Evolutionary conservation across 2,329 filamentous ascomycete genomes (phyloP), one percentile per base, ranked within the genome.

Genomic region (Endocalyx cinctus): DNA sequence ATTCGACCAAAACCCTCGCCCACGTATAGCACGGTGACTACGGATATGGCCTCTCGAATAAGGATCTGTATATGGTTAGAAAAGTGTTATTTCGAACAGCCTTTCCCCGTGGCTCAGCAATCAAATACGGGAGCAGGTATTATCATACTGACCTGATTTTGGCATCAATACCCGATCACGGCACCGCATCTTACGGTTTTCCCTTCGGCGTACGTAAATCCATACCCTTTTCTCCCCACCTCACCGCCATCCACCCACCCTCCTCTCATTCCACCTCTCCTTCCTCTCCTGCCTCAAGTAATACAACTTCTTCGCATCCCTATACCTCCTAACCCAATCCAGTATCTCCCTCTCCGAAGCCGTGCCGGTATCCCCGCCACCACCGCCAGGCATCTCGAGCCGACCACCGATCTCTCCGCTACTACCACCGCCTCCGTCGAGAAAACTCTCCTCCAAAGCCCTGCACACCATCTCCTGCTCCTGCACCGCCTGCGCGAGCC

Each of bases 241-340:
- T 78, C 67, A 90, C 52, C 90, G 77, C 92, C 92, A 97, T 1
- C 92, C 92, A 10, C 90, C 90, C 20, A 97, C 90, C 46, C 90
- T 73, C 16, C 90, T 88, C 62, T 97, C 90, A 57, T 97, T 92
- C 92, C 92, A 97, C 49, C 92, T 74, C 51, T 88, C 84, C 60
- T 89, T 94, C 46, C 87, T 77, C 66, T 97, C 92, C 53, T 82
- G 79, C 37, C 92, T 73, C 34, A 89, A 67, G 53, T 92, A 94
- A 41, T 82, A 82, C 37, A 84, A 66, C 48, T 84, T 84, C 55
- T 82, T 85, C 8, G 84, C 85, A 48, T 90, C 88, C 47, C 87
- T 73, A 44, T 94, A 84, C 50, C 84, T 68, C 51, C 82, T 74
- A 14, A 95, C 77, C 79, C 92, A 97, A 39, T 97, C 90, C 2